These are phyloP conservation scores for Cantharellus anzutake DNA, from an alignment of 768 basidiomycete species.

Conservation along the genomic window DNA sequence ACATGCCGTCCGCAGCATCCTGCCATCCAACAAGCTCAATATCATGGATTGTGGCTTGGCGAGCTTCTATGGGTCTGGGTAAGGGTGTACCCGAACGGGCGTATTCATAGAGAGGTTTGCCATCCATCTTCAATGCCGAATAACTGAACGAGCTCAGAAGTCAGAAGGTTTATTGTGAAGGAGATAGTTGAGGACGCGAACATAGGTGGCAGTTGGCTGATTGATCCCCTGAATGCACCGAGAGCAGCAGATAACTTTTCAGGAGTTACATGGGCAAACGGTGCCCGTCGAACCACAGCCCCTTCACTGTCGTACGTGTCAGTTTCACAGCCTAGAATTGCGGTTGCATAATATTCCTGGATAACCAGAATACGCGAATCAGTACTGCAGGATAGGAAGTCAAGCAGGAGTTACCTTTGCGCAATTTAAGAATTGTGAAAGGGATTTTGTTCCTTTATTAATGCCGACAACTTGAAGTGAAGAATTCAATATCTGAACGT, in stretches of 20 bases:
- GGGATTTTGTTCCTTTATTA: conserved; percentile 74
- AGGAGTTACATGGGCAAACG: conserved; percentile 69
- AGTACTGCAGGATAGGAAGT: background rate
- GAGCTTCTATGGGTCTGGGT: conserved; percentile 82
- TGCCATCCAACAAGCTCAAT: conserved; percentile 67
- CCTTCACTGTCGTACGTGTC: conserved; percentile 91
- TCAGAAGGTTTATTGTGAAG: background rate
- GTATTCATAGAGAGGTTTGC: conserved; percentile 87
- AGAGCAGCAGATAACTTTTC: conserved; percentile 54
- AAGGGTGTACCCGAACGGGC: conserved; percentile 80
- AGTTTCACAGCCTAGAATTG: conserved; percentile 83
- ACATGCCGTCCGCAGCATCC: conserved; percentile 20
- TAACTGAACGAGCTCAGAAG: conserved; percentile 35
- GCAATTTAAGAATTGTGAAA: conserved; percentile 69
- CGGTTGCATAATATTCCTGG: conserved; percentile 84
- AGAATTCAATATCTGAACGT: background rate
- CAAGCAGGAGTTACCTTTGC: conserved; percentile 43
- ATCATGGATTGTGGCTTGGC: conserved; percentile 63
- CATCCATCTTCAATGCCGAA: conserved; percentile 98
- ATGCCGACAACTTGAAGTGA: conserved; percentile 60
- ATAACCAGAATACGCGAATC: conserved; percentile 6
- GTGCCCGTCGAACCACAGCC: conserved; percentile 49
- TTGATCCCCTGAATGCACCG: conserved; percentile 63
- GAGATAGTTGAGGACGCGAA: conserved; percentile 17
- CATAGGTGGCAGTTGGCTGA: conserved; percentile 87